These are phyloP conservation scores for Pisolithus thermaeus DNA, from an alignment of 1,284 basidiomycete genomes.

Conservation along the genomic window DNA sequence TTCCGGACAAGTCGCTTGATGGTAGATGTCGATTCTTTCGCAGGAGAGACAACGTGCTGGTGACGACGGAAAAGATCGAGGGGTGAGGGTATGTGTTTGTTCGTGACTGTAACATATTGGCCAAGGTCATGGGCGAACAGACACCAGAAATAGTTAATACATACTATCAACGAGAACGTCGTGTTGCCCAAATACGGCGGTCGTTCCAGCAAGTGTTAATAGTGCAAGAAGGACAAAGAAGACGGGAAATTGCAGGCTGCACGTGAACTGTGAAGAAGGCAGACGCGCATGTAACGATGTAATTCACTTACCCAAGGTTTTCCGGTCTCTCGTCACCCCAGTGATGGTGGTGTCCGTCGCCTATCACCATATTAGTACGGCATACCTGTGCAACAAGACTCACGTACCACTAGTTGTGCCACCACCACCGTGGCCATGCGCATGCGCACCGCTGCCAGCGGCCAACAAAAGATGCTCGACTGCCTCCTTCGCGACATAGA, in stretches of 20 bases:
- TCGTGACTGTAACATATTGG: conserved; percentile 19
- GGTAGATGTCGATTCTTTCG: conserved; percentile 4
- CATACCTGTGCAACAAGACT: background rate
- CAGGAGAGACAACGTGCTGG: conserved; percentile 1
- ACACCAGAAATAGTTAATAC: conserved; percentile 7
- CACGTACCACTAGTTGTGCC: conserved; percentile 4
- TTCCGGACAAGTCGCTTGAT: conserved; percentile 22
- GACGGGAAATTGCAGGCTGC: conserved; percentile 67
- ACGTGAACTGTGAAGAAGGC: conserved; percentile 4
- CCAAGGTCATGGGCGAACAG: background rate
- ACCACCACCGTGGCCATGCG: conserved; percentile 20
- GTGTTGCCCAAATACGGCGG: conserved; percentile 24
- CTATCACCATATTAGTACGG: conserved; percentile 3
- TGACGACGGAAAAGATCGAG: conserved; percentile 14
- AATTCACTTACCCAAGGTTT: conserved; percentile 34
- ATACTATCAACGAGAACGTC: conserved; percentile 27
- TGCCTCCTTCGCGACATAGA: conserved; percentile 93
- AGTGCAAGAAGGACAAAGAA: conserved; percentile 55
- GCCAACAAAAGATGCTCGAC: conserved; percentile 76
- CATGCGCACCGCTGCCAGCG: conserved; percentile 31
- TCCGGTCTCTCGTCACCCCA: conserved; percentile 40
- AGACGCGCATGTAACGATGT: background rate
- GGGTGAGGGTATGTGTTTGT: conserved; percentile 24
- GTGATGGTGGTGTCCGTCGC: conserved; percentile 62
- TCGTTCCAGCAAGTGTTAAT: conserved; percentile 41